These are phyloP conservation scores for Lactarius trivialis DNA, from an alignment of 768 basidiomycete genomes.

Conservation along the genomic window DNA sequence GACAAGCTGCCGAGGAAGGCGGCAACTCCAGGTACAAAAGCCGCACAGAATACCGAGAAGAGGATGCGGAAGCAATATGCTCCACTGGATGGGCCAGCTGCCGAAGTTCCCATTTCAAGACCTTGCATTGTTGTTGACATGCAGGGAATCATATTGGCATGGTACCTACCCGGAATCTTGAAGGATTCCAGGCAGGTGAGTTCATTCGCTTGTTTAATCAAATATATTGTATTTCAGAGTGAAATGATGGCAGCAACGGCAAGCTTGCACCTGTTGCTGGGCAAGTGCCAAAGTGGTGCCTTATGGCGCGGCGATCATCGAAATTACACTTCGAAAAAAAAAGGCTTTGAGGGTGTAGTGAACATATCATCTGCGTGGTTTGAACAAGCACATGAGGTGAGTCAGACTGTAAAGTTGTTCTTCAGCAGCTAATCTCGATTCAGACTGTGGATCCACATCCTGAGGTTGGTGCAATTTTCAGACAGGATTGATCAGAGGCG, in stretches of 20 bases:
- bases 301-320: neutral
- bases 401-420: neutral
- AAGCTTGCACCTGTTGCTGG: neutral
- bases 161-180: neutral
- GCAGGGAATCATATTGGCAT: neutral
- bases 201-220: neutral
- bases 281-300: neutral
- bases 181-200: neutral
- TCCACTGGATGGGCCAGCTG: neutral
- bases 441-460: neutral
- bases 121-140: neutral
- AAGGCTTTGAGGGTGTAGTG: neutral
- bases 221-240: neutral
- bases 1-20: neutral
- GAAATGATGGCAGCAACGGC: neutral
- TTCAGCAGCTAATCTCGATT: neutral
- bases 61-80: neutral
- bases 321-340: neutral
- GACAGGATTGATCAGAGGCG: neutral
- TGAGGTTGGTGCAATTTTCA: neutral
- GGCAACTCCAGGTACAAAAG: neutral
- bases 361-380: neutral
- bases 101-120: neutral
- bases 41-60: neutral
- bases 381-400: neutral